Evolutionary conservation across 2,329 filamentous ascomycete genomes (phyloP), one percentile per base, ranked within the genome.

Genomic region (Penicillium hordei): DNA sequence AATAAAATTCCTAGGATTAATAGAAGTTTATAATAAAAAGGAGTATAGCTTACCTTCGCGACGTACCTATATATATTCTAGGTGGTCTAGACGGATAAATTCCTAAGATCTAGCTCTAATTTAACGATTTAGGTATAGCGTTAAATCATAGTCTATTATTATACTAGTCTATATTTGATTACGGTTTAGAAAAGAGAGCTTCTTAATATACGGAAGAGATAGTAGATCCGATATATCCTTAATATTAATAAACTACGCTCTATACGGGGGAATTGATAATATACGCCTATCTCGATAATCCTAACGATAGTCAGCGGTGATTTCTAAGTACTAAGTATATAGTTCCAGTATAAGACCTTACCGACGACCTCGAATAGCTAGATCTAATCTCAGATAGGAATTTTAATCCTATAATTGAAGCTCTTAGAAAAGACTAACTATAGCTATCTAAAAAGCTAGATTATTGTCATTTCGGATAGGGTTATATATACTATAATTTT

Each of bases 401-500:
- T 7, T 34, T 25, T 36, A 29, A 13, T 55, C 40, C 63, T 58
- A 63, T 43, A 19, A 43, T n/a, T 46, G 7, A 62, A 55, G 5
- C 39, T 40, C 31, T 59, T 31, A 13, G 9, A 59, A 59, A 12
- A 62, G 40, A n/a, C 19, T 31, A 7, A 36, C 12, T 5, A 59
- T 51, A 29, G 34, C 51, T 10, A 6, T 39, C 31, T 33, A 17
- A 43, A 61, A 65, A 12, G 48, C 55, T 44, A 56, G 8, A 29
- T 63, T 45, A 29, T 65, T 65, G 8, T 38, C 55, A 12, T 56
- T 36, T 46, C 61, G 34, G 8, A 59, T 36, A 34, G 38, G 15
- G 43, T 65, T 62, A 6, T 60, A 44, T 3, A 39, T 19, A 19
- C 19, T 43, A 38, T 63, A 63, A 4, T 33, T 39, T 15, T 52